Conservation (phyloP, 495 filamentous ascomycete species). For the Polyplosphaeria fusca region DNA sequence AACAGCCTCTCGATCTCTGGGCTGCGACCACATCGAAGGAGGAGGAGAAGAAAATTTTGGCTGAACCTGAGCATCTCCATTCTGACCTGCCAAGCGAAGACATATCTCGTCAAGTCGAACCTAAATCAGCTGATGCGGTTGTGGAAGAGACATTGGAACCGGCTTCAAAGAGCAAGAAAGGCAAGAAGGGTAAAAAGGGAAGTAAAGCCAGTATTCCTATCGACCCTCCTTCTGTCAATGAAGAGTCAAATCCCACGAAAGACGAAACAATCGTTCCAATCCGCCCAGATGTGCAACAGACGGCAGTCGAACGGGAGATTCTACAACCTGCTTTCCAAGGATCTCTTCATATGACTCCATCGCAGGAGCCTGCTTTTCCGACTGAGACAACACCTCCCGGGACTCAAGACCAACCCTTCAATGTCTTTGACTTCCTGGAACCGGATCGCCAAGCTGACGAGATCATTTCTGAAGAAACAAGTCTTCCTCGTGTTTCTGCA, state of each 20-base stretch:
- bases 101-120: too few relatives aligned
- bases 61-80: too few relatives aligned
- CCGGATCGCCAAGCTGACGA: neutral
- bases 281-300: neutral
- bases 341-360: neutral
- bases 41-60: neutral
- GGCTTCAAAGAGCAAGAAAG: constrained; percentile 30
- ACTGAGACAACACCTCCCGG: neutral
- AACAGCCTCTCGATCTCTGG: constrained; percentile 8
- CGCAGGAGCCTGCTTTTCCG: neutral
- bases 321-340: constrained; percentile 7
- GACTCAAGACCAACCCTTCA: too few relatives aligned
- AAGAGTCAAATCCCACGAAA: constrained; percentile 1
- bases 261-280: too few relatives aligned
- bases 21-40: constrained; percentile 18
- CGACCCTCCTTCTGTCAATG: too few relatives aligned
- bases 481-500: too few relatives aligned
- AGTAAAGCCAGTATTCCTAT: constrained; percentile 9
- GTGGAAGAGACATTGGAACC: constrained; percentile 8
- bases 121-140: too few relatives aligned
- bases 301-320: constrained; percentile 7
- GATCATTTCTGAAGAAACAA: too few relatives aligned
- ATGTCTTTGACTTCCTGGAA: too few relatives aligned
- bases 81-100: neutral
- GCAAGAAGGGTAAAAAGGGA: constrained; percentile 36